phyloP scores from a whole-genome alignment of 2,329 filamentous ascomycete genomes.

The Trichoderma aggressivum region DNA sequence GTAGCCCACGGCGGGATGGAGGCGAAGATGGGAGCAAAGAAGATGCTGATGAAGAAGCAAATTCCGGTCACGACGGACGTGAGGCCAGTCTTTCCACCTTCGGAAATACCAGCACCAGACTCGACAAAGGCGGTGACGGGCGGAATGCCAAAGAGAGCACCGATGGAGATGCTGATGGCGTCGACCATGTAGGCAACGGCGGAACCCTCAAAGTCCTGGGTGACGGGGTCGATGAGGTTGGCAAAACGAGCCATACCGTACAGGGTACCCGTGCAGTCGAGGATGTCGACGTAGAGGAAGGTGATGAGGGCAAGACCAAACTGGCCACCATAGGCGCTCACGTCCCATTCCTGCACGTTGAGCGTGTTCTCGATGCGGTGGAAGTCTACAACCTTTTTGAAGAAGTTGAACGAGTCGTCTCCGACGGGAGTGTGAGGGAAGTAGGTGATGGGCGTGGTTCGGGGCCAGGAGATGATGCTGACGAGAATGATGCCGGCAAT shows the following conservation, averaged over 20 bases:
- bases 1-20: constrained; percentile 89
- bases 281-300: constrained; percentile 86
- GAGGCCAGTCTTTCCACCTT: constrained; percentile 81
- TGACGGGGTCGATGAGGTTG: constrained; percentile 73
- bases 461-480: constrained; percentile 85
- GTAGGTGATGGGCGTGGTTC: constrained; percentile 70
- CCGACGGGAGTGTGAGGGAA: constrained; percentile 72
- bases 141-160: constrained; percentile 71
- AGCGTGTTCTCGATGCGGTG: constrained; percentile 70
- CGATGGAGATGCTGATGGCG: constrained; percentile 73
- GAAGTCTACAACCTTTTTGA: constrained; percentile 83
- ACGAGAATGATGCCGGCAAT: constrained; percentile 80
- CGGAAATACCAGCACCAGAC: constrained; percentile 84
- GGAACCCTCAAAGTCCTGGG: constrained; percentile 84
- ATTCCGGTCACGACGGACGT: constrained; percentile 75
- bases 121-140: constrained; percentile 87
- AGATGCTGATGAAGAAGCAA: constrained; percentile 82
- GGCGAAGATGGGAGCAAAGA: constrained; percentile 88
- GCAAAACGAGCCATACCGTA: constrained; percentile 89
- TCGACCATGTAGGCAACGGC: constrained; percentile 82
- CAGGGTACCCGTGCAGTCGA: constrained; percentile 80
- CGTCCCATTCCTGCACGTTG: constrained; percentile 69
- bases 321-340: constrained; percentile 65
- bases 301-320: constrained; percentile 83
- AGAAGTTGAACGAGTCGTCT: constrained; percentile 74